phyloP scores from a whole-genome alignment of 805 yeast species.

The Yarrowia sp. region DNA sequence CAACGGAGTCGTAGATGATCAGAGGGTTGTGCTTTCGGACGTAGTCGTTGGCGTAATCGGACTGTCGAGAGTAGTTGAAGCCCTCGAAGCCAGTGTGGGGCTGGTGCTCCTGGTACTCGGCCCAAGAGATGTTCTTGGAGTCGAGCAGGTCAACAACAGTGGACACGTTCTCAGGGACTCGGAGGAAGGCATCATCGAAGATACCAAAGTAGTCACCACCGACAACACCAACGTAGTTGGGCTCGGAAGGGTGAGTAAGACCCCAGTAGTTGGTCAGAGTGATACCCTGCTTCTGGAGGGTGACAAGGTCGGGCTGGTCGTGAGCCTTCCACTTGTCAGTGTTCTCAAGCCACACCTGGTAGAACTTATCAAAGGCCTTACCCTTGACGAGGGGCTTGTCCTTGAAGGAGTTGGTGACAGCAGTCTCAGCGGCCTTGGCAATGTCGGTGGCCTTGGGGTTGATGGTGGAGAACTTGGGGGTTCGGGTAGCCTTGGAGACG shows the following conservation, averaged over 20 bases:
- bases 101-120: conserved; percentile 11
- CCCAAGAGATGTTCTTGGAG: conserved; percentile 17
- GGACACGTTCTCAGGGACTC: conserved; percentile 4
- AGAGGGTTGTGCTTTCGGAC: conserved; percentile 17
- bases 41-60: conserved; percentile 11
- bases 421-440: conserved; percentile 9
- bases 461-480: conserved; percentile 6
- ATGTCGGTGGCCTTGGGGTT: background rate
- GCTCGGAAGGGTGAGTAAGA: conserved; percentile 14
- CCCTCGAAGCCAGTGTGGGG: conserved; percentile 12
- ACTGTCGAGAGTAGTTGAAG: conserved; percentile 11
- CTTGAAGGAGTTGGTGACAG: conserved; percentile 3
- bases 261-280: conserved; percentile 11
- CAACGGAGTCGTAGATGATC: conserved; percentile 6
- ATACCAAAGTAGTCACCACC: conserved; percentile 12
- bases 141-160: conserved; percentile 7
- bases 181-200: conserved; percentile 6
- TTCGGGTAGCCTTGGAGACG: conserved; percentile 6
- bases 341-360: conserved; percentile 15
- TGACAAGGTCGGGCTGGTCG: background rate
- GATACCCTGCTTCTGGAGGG: conserved; percentile 13
- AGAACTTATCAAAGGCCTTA: conserved; percentile 11
- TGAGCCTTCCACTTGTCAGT: conserved; percentile 12
- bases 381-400: conserved; percentile 13
- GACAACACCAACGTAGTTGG: conserved; percentile 16